Evolutionary conservation across 2,329 filamentous ascomycete genomes (phyloP).

Genomic region (Metarhizium robertsii): DNA sequence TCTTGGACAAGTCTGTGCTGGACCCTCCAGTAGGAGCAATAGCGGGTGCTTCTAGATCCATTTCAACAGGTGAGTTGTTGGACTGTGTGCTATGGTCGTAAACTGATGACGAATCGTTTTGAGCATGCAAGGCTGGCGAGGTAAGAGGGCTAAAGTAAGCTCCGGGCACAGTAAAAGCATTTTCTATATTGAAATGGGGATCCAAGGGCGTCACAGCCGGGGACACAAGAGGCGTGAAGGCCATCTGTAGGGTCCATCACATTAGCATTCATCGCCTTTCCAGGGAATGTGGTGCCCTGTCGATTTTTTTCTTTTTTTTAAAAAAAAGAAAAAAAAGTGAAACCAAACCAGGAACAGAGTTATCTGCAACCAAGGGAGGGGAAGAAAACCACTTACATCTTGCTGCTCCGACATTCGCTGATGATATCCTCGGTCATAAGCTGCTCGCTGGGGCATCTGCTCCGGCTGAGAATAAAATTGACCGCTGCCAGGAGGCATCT

Average conservation of each 20-base stretch:
- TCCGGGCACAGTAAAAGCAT: conserved; percentile 52
- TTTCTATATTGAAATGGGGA: conserved; percentile 53
- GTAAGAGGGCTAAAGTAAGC: conserved; percentile 78
- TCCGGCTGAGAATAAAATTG: conserved; percentile 53
- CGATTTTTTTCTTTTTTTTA: no score
- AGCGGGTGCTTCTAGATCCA: conserved; percentile 39
- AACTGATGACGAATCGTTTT: conserved; percentile 41
- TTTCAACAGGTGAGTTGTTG: conserved; percentile 47
- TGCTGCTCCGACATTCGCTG: conserved; percentile 60
- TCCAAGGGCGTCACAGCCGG: conserved; percentile 78
- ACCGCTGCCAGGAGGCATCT: conserved; percentile 53
- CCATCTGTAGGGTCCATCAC: conserved; percentile 42
- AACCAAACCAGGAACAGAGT: no score
- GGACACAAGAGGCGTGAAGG: conserved; percentile 73
- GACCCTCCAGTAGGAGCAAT: conserved; percentile 24
- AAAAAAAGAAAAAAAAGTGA: no score
- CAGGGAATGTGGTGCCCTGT: no score
- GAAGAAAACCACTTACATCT: conserved; percentile 37
- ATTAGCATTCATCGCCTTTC: background rate
- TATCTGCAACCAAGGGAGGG: background rate
- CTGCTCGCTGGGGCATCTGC: conserved; percentile 42
- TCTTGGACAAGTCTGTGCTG: conserved; percentile 41
- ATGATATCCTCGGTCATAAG: conserved; percentile 56
- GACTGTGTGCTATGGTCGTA: conserved; percentile 36
- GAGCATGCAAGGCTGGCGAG: conserved; percentile 69